Percentiles rank a stretch among this genome's conserved stretches.
Evolutionary conservation across 2,329 filamentous ascomycete genomes (phyloP).

Genomic region (Xylariaceae sp.): DNA sequence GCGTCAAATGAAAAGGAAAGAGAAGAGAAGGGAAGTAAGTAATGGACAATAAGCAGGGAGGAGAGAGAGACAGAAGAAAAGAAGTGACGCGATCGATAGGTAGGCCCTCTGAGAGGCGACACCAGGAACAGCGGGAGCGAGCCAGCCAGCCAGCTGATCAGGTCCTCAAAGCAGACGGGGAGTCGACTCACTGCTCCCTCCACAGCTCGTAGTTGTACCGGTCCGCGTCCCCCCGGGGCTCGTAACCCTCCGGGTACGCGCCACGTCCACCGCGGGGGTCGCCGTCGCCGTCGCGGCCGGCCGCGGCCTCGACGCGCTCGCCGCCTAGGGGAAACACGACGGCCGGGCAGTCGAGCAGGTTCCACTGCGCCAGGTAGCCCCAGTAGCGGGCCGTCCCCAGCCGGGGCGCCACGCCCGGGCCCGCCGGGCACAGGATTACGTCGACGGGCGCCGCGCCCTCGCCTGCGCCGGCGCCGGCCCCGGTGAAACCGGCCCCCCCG

Average conservation of each 20-base stretch:
- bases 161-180: too few species aligned
- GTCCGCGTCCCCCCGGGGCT: slow-evolving; percentile 13
- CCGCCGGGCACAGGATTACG: slow-evolving; percentile 54
- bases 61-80: too few species aligned
- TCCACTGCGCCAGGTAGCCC: slow-evolving; percentile 62
- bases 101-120: too few species aligned
- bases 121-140: too few species aligned
- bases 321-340: slow-evolving; percentile 48
- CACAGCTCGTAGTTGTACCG: slow-evolving; percentile 23
- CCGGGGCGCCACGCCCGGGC: slow-evolving; percentile 38
- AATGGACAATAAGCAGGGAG: too few species aligned
- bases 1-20: too few species aligned
- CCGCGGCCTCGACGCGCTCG: slow-evolving; percentile 4
- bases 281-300: slow-evolving; percentile 4
- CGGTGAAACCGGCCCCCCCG: too few species aligned
- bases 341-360: slow-evolving; percentile 59
- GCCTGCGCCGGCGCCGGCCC: slow-evolving; percentile 20
- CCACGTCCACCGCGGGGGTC: too few species aligned
- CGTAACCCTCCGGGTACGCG: slow-evolving; percentile 14
- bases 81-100: too few species aligned
- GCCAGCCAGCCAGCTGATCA: too few species aligned
- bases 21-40: too few species aligned
- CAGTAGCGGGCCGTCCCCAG: slow-evolving; percentile 45
- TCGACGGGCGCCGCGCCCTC: slow-evolving; percentile 35
- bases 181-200: too few species aligned